Conservation (phyloP, 495 filamentous ascomycete genomes). For the Podospora conica region DNA sequence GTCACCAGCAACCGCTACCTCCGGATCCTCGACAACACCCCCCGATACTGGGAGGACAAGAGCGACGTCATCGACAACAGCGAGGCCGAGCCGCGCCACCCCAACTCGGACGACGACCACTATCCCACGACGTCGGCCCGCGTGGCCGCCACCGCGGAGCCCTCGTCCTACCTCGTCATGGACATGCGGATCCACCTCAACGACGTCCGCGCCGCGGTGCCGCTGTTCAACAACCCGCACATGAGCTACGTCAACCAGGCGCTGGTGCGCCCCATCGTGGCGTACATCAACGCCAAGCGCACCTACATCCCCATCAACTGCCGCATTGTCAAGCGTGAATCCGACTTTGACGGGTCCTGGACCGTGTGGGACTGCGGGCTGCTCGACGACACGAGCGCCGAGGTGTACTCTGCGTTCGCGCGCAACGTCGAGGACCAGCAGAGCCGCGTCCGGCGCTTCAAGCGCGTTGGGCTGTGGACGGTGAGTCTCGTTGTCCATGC, state of each 20-base stretch:
- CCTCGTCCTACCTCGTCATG: slow-evolving; percentile 75
- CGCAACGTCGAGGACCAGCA: slow-evolving; percentile 81
- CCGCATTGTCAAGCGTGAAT: slow-evolving; percentile 77
- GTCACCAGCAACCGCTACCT: slow-evolving; percentile 67
- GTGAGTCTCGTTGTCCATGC: slow-evolving; percentile 86
- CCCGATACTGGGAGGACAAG: slow-evolving; percentile 20
- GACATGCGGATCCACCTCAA: slow-evolving; percentile 88
- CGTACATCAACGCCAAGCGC: slow-evolving; percentile 89
- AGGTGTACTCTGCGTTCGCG: slow-evolving; percentile 90
- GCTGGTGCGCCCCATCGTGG: slow-evolving; percentile 92
- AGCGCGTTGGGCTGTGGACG: slow-evolving; percentile 96
- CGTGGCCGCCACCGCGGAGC: slow-evolving; percentile 24
- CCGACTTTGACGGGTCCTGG: slow-evolving; percentile 95
- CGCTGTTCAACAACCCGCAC: slow-evolving; percentile 75
- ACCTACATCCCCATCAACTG: slow-evolving; percentile 94
- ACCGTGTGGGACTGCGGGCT: slow-evolving; percentile 88
- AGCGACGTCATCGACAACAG: slow-evolving; percentile 23
- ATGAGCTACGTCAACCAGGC: slow-evolving; percentile 95
- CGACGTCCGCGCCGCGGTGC: slow-evolving; percentile 83
- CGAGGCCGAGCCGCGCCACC: slow-evolving; percentile 7
- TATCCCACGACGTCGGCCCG: slow-evolving; percentile 1
- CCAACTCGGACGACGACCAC: neutral
- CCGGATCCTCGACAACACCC: slow-evolving; percentile 35
- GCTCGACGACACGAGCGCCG: slow-evolving; percentile 91
- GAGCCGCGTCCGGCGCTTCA: slow-evolving; percentile 76